Evolutionary conservation across 306 rosid species (phyloP), one percentile per base, ranked within the genome.

Genomic region (Dryas drummondii): DNA sequence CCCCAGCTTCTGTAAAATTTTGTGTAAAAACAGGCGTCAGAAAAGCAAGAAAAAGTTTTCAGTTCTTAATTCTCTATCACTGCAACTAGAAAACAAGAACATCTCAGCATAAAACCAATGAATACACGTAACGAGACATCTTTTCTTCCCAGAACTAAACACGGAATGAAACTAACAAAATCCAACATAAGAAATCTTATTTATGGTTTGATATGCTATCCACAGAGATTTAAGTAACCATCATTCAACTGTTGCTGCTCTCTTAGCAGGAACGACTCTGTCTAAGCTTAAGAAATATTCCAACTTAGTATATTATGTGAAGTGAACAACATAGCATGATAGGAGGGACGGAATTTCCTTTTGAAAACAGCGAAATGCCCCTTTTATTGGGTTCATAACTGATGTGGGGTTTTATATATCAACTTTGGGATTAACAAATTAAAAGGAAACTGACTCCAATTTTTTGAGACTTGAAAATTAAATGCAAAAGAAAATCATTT

Each of bases 1-100:
- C 97, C 68, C 98, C 98, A 59, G 97, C 98, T 79, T 94, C 98
- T 94, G 78, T 70, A 83, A 17, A 73, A 75, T 78, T 76, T 66
- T 47, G 72, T 76, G 63, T 7, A 32, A 61, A 27, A 65, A 63
- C 14, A 27, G 26, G 71, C 27, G 17, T 62, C 13, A 55, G 7
- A 40, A 13, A 15, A 4, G 48, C 13, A 59, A 13, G 48, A 7
- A 47, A 14, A 16, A 27, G 4, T 26, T 26, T 27, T 1, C 17
- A n/a, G 11, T 27, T 27, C n/a, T 74, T 12, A 13, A 41, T n/a
- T 47, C 22, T 9, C 9, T 1, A 14, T 17, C 8, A 12, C 32
- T 54, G 32, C 14, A n/a, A 4, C 50, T 17, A n/a, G 4, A 9
- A 37, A 70, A 5, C 62, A 12, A 15, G 7, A 54, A 40, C 32